phyloP scores from a whole-genome alignment of 106 monocot species.

The Gastrodia elata region DNA sequence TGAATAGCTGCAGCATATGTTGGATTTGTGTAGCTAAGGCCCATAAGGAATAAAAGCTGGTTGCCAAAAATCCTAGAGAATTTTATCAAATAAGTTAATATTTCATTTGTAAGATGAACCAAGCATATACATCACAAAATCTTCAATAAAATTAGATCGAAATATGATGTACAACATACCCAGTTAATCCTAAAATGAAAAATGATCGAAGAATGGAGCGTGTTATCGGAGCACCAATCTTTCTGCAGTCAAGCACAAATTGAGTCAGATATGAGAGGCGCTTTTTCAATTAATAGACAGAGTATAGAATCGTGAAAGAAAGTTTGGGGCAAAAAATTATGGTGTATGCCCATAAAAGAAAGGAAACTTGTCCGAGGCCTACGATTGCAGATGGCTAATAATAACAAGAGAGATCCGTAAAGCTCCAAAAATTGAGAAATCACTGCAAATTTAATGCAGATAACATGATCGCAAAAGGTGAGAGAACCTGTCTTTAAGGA shows the following conservation, averaged over 20 bases:
- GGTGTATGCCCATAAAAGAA: not conserved
- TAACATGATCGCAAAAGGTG: not conserved
- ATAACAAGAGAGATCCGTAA: not conserved
- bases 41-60: conserved; percentile 80
- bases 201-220: conserved; percentile 56
- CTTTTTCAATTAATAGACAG: not conserved
- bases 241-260: conserved; percentile 33
- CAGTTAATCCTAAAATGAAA: conserved; percentile 82
- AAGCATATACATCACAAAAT: not conserved
- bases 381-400: too few relatives aligned
- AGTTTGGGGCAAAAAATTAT: not conserved
- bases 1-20: conserved; percentile 89
- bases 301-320: not conserved
- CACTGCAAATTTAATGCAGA: not conserved
- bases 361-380: too few relatives aligned
- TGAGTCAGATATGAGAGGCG: not conserved
- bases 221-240: conserved; percentile 42
- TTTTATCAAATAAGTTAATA: not conserved
- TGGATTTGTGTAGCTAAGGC: conserved; percentile 87
- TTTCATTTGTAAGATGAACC: not conserved
- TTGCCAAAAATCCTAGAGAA: conserved; percentile 76
- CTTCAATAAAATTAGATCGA: not conserved
- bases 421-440: not conserved
- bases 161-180: conserved; percentile 29
- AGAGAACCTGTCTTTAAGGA: conserved; percentile 17